phyloP scores from a whole-genome alignment of 2,329 filamentous ascomycete species.

The Rhexocercosporidium sp. region DNA sequence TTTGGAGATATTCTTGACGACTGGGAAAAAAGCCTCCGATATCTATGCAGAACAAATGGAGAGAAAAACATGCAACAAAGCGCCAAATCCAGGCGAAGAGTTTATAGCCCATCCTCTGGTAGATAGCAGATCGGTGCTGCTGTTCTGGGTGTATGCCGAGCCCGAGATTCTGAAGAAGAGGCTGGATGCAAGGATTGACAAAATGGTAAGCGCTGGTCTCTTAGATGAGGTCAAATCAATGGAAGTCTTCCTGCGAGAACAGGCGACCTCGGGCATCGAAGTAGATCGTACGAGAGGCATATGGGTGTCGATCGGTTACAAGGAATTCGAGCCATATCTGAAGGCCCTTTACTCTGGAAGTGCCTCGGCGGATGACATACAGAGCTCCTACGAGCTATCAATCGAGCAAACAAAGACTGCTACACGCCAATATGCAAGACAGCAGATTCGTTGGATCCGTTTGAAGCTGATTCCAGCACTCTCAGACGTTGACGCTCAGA shows the following conservation, averaged over 20 bases:
- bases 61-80: constrained; percentile 44
- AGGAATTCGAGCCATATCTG: constrained; percentile 82
- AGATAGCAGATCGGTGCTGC: constrained; percentile 41
- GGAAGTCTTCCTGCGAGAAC: constrained; percentile 50
- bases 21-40: constrained; percentile 80
- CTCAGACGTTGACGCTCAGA: constrained; percentile 54
- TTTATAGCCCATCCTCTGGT: neutral
- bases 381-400: constrained; percentile 60
- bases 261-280: constrained; percentile 52
- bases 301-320: constrained; percentile 97
- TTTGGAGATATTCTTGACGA: constrained; percentile 86
- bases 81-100: constrained; percentile 17
- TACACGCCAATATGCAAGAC: constrained; percentile 85
- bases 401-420: constrained; percentile 80
- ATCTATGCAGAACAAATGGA: constrained; percentile 80
- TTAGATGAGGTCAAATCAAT: constrained; percentile 65
- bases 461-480: constrained; percentile 78
- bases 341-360: constrained; percentile 47
- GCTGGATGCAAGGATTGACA: constrained; percentile 78
- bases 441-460: constrained; percentile 86
- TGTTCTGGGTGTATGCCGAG: constrained; percentile 89
- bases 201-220: constrained; percentile 75
- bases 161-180: constrained; percentile 70
- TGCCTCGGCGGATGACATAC: constrained; percentile 49
- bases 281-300: constrained; percentile 83